Evolutionary conservation across 495 filamentous ascomycete species (phyloP), one percentile per base, ranked within the genome.

Genomic region (Daldinia caldariorum): DNA sequence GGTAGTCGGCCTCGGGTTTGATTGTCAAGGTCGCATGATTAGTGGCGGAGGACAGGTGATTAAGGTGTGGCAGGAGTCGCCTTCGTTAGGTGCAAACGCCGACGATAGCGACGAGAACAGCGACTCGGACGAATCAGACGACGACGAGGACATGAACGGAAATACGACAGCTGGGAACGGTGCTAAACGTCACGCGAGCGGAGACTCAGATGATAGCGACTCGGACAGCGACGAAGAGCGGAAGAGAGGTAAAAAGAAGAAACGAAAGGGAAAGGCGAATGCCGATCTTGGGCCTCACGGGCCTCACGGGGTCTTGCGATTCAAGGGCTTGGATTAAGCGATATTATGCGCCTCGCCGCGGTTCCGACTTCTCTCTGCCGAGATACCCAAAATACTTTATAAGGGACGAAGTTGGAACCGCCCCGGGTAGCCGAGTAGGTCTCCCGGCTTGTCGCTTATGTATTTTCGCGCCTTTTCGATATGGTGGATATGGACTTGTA

Each of bases 11-110:
- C 70, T 97, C 13, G 90, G 87, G 18, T 96, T 96, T 70, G 93
- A 97, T 78, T 90, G 90, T 51, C 88, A 89, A 51, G 90, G 93
- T 57, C 85, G 93, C 55, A 87, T 97, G 86, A 91, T 97, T 57
- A 94, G 89, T 76, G 94, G 92, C 39, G 94, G 94, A 58, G 94
- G 94, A 3, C 85, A 85, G 72, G 83, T 88, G 0, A 85, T 97
- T 69, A 97, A 97, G 81, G 89, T 97, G 9, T 97, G 94, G 94
- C 82, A 89, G 70, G 87, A 91, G 73, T 79, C 78, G 14, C 66
- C 76, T 56, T 56, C 53, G 8, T 29, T 56, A 84, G 29, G 80
- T 78, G 16, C 82, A 83, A 81, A 79, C 45, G 77, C 76, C 10
- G 79, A 77, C 22, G 81, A 82, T 31, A 84, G 82, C 66, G 74